Percentiles rank a stretch among this genome's conserved stretches.
phyloP scores from a whole-genome alignment of 208 protist genomes.

The Phytomonas serpens region DNA sequence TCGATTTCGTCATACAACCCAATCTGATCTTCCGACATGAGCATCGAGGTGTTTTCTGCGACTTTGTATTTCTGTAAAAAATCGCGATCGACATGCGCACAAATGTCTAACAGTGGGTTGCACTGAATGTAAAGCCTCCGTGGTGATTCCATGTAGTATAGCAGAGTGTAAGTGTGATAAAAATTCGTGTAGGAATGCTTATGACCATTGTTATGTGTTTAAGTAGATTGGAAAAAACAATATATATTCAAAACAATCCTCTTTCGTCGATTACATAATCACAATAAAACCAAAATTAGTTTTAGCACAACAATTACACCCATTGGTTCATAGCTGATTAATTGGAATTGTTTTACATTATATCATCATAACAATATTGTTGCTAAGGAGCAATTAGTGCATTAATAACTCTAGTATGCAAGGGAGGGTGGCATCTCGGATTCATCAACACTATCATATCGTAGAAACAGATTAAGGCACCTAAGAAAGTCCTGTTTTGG shows the following conservation, averaged over 20 bases:
- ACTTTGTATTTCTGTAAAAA: constrained; percentile 93
- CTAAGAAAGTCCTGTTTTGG: too few species aligned
- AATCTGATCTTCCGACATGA: constrained; percentile 91
- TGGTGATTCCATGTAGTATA: constrained; percentile 13
- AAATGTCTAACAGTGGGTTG: constrained; percentile 99
- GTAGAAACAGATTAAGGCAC: too few species aligned
- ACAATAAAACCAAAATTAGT: too few species aligned
- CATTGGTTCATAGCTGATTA: too few species aligned
- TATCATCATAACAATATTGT: too few species aligned
- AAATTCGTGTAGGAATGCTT: constrained; percentile 1
- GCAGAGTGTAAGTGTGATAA: constrained; percentile 1
- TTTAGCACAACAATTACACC: too few species aligned
- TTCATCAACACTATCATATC: too few species aligned
- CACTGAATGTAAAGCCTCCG: constrained; percentile 79
- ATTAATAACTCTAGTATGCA: too few species aligned
- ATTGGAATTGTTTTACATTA: too few species aligned
- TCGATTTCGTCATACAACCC: constrained; percentile 89
- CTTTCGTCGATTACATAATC: too few species aligned
- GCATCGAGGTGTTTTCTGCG: constrained; percentile 67
- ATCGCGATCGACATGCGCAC: constrained; percentile 81
- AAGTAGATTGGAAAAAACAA: constrained; percentile 11
- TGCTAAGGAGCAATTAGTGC: too few species aligned
- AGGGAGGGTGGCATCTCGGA: too few species aligned
- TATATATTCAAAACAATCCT: neutral
- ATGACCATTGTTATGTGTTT: neutral